Evolutionary conservation across 169 alveolate species (phyloP).

Genomic region (Plasmodium yoelii): DNA sequence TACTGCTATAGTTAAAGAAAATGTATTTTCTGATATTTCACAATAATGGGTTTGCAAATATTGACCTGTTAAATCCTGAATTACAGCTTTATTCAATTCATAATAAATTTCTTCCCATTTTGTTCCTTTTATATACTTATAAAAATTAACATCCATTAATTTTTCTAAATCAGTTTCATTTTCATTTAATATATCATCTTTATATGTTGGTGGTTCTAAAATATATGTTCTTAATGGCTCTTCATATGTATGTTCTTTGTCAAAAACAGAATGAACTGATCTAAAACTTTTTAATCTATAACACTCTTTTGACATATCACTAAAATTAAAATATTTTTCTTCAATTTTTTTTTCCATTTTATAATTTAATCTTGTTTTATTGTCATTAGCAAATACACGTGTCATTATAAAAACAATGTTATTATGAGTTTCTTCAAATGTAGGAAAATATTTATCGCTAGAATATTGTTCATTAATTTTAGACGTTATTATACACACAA

Average conservation of each 20-base stretch:
- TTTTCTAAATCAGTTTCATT: slow-evolving; percentile 80
- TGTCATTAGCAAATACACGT: slow-evolving; percentile 83
- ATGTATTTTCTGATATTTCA: slow-evolving; percentile 75
- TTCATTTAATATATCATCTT: slow-evolving; percentile 78
- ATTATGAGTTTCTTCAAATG: slow-evolving; percentile 82
- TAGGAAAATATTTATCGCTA: slow-evolving; percentile 86
- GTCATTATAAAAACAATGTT: slow-evolving; percentile 83
- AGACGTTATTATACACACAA: slow-evolving; percentile 88
- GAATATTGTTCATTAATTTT: slow-evolving; percentile 85
- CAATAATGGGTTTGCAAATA: slow-evolving; percentile 80
- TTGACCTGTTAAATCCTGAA: slow-evolving; percentile 80
- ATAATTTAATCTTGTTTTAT: slow-evolving; percentile 84
- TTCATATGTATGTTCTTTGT: slow-evolving; percentile 80
- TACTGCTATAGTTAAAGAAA: slow-evolving; percentile 85
- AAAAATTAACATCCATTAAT: slow-evolving; percentile 83
- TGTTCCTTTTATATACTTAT: slow-evolving; percentile 82
- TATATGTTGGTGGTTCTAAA: slow-evolving; percentile 82
- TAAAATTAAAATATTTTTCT: slow-evolving; percentile 79
- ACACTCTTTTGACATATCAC: slow-evolving; percentile 79
- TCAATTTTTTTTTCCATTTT: slow-evolving; percentile 85
- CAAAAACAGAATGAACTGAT: slow-evolving; percentile 86
- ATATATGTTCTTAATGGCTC: slow-evolving; percentile 87
- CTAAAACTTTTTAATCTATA: slow-evolving; percentile 89
- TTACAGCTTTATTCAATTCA: slow-evolving; percentile 81
- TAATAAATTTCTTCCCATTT: slow-evolving; percentile 83